phyloP scores from a whole-genome alignment of 2,329 filamentous ascomycete genomes.

The Lithohypha guttulata region DNA sequence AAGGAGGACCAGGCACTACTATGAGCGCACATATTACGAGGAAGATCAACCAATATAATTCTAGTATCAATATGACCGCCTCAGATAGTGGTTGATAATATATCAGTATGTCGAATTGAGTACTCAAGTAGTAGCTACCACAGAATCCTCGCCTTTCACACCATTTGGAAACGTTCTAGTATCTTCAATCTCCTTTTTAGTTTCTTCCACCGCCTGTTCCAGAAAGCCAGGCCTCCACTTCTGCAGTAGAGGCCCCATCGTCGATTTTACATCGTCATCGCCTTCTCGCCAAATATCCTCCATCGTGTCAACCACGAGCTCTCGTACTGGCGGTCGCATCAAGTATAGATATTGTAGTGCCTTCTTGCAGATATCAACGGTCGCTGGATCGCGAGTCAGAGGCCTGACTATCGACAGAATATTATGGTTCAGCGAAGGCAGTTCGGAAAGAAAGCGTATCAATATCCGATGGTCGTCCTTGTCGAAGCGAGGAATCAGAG shows the following conservation, averaged over 20 bases:
- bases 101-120: no score
- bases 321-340: constrained; percentile 49
- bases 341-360: constrained; percentile 49
- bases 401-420: constrained; percentile 63
- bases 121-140: no score
- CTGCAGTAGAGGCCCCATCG: constrained; percentile 42
- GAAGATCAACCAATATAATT: no score
- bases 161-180: constrained; percentile 7
- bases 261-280: constrained; percentile 38
- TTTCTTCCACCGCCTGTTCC: constrained; percentile 11
- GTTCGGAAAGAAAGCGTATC: constrained; percentile 81
- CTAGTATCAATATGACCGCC: no score
- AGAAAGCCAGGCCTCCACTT: constrained; percentile 42
- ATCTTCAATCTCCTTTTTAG: constrained; percentile 12
- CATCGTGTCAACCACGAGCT: constrained; percentile 46
- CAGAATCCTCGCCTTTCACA: background rate
- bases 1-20: no score
- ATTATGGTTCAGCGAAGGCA: constrained; percentile 63
- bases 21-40: no score
- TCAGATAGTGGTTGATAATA: no score
- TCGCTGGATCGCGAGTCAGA: constrained; percentile 53
- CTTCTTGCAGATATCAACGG: constrained; percentile 48
- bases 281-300: constrained; percentile 47
- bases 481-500: constrained; percentile 83
- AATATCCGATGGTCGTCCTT: constrained; percentile 71